phyloP scores from a whole-genome alignment of 306 rosid genomes.

The Glycine tomentella region DNA sequence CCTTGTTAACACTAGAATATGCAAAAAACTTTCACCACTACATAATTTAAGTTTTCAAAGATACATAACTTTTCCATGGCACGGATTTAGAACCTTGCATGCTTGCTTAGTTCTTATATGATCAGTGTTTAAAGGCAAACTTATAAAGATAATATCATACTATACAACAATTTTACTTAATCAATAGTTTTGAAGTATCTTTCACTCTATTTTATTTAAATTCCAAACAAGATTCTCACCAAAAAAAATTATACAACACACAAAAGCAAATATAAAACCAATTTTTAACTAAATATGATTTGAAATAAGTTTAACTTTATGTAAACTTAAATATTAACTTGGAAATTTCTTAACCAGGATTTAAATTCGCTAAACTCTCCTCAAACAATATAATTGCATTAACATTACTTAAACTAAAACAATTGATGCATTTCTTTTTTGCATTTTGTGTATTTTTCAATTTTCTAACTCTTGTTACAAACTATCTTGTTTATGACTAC shows the following conservation, averaged over 20 bases:
- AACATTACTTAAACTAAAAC: not conserved
- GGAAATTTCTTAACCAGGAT: not conserved
- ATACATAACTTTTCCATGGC: not conserved
- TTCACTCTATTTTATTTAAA: not conserved
- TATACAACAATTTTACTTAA: not conserved
- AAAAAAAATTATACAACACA: too few relatives aligned
- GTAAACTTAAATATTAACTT: not conserved
- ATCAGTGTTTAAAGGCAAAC: not conserved
- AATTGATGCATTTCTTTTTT: not conserved
- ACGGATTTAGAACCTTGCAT: not conserved
- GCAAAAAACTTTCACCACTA: not conserved
- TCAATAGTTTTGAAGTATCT: not conserved
- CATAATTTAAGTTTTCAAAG: not conserved
- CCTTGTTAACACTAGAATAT: not conserved
- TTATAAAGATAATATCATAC: not conserved
- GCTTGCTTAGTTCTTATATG: too few relatives aligned
- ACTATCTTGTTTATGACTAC: not conserved
- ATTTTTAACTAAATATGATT: not conserved
- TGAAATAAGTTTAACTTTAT: constrained; percentile 3
- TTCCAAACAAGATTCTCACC: too few relatives aligned
- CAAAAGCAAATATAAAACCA: too few relatives aligned
- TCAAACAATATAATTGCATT: constrained; percentile 26
- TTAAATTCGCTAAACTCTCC: not conserved
- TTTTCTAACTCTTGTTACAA: not conserved
- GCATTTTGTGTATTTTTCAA: constrained; percentile 2